Evolutionary conservation across 2,329 filamentous ascomycete genomes (phyloP).

Genomic region (Leptosphaerulina australis): DNA sequence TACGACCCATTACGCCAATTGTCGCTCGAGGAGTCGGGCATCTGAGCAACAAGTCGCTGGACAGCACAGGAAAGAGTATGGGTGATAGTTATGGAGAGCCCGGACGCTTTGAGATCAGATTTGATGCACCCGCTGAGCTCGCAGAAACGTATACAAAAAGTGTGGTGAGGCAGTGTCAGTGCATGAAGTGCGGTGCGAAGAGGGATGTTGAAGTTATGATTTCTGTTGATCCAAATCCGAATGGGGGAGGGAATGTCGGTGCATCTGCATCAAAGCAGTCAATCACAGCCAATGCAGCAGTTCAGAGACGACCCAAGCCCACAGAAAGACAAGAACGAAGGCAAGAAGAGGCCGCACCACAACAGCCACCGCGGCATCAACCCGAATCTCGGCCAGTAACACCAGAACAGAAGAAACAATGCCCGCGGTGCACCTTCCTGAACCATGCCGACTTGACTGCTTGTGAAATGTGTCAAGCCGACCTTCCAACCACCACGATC

Average conservation of each 20-base stretch:
- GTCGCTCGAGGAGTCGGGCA: conserved; percentile 41
- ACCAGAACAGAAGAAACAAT: conserved; percentile 42
- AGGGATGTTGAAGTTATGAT: conserved; percentile 45
- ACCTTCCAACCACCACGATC: conserved; percentile 33
- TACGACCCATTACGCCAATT: conserved; percentile 46
- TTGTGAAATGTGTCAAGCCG: conserved; percentile 44
- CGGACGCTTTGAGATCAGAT: conserved; percentile 42
- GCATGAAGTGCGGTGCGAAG: conserved; percentile 44
- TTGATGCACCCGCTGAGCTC: conserved; percentile 40
- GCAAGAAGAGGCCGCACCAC: conserved; percentile 24
- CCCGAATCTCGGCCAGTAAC: conserved; percentile 25
- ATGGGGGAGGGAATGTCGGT: conserved; percentile 15
- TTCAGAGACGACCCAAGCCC: conserved; percentile 13
- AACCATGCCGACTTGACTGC: conserved; percentile 39
- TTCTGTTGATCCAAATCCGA: conserved; percentile 41
- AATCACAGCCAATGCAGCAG: conserved; percentile 23
- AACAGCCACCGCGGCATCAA: conserved; percentile 24
- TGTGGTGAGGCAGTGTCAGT: conserved; percentile 42
- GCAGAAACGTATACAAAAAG: conserved; percentile 41
- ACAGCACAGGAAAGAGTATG: conserved; percentile 21
- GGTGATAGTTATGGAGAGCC: conserved; percentile 36
- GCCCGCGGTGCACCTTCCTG: conserved; percentile 44
- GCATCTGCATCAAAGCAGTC: conserved; percentile 17
- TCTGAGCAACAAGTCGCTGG: conserved; percentile 29
- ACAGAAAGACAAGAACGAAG: conserved; percentile 1